A percentile compares a stretch with the other conserved stretches of the same genome.
phyloP scores from a whole-genome alignment of 345 rosid species.

The Ceriops tagal region DNA sequence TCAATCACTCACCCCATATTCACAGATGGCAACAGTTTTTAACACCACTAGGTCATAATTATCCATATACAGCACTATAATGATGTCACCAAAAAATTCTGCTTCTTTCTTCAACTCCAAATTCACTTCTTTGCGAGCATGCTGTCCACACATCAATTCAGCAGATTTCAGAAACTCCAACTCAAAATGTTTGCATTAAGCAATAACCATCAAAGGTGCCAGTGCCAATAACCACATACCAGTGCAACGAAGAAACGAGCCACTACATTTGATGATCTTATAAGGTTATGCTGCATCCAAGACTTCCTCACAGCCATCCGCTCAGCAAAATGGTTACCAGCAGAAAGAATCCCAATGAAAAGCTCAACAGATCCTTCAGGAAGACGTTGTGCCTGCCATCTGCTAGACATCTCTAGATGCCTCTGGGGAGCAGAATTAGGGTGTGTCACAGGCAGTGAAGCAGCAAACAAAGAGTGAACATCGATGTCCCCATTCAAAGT shows the following conservation, averaged over 20 bases:
- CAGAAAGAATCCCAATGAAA: conserved; percentile 86
- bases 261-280: conserved; percentile 74
- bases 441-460: conserved; percentile 75
- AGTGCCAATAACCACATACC: conserved; percentile 35
- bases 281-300: conserved; percentile 87
- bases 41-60: conserved; percentile 95
- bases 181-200: neutral
- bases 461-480: conserved; percentile 75
- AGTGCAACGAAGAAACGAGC: conserved; percentile 93
- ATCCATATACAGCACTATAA: conserved; percentile 88
- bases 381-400: conserved; percentile 75
- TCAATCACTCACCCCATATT: conserved; percentile 72
- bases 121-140: conserved; percentile 85
- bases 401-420: conserved; percentile 70
- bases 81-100: conserved; percentile 82
- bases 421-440: conserved; percentile 83
- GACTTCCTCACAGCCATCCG: conserved; percentile 96
- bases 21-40: conserved; percentile 94
- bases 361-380: conserved; percentile 58
- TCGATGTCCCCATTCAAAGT: conserved; percentile 72
- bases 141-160: conserved; percentile 40
- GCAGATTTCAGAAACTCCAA: conserved; percentile 2
- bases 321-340: conserved; percentile 91
- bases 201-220: neutral
- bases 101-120: conserved; percentile 91